These are phyloP conservation scores for Ichthyophthirius multifiliis DNA, from an alignment of 169 alveolate species.

Conservation along the genomic window DNA sequence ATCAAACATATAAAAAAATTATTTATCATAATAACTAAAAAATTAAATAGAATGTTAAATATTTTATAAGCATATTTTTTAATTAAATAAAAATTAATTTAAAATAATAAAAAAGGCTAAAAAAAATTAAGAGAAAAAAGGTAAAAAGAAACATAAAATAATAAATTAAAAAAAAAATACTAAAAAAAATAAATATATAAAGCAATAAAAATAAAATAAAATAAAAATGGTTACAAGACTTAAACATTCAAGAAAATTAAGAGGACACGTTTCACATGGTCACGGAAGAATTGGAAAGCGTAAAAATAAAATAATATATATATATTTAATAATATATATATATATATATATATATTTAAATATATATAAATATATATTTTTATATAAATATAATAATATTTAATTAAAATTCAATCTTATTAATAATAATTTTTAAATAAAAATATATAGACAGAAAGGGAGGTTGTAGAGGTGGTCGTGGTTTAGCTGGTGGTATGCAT, in stretches of 20 bases:
- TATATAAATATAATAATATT: too few species aligned
- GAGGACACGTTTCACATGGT: slow-evolving; percentile 99
- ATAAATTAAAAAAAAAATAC: too few species aligned
- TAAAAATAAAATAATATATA: slow-evolving; percentile 80
- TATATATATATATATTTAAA: background rate
- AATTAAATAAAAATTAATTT: too few species aligned
- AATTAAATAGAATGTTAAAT: too few species aligned
- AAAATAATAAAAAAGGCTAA: too few species aligned
- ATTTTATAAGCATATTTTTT: too few species aligned
- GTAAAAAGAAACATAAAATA: too few species aligned
- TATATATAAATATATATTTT: background rate
- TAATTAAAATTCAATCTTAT: too few species aligned
- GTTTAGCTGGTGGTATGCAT: slow-evolving; percentile 97
- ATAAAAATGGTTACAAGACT: slow-evolving; percentile 81
- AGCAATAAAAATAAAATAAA: background rate
- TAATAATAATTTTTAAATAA: background rate
- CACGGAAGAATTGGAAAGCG: slow-evolving; percentile 99
- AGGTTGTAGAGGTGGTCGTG: slow-evolving; percentile 93
- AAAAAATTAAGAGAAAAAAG: too few species aligned
- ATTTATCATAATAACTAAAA: too few species aligned
- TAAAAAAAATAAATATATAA: too few species aligned
- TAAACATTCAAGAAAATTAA: slow-evolving; percentile 95
- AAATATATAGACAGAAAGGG: slow-evolving; percentile 12
- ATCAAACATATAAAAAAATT: too few species aligned
- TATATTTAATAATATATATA: slow-evolving; percentile 90